Percentiles rank a stretch among this genome's conserved stretches.
phyloP scores from a whole-genome alignment of 1,284 basidiomycete genomes.

The Pseudozyma pruni region DNA sequence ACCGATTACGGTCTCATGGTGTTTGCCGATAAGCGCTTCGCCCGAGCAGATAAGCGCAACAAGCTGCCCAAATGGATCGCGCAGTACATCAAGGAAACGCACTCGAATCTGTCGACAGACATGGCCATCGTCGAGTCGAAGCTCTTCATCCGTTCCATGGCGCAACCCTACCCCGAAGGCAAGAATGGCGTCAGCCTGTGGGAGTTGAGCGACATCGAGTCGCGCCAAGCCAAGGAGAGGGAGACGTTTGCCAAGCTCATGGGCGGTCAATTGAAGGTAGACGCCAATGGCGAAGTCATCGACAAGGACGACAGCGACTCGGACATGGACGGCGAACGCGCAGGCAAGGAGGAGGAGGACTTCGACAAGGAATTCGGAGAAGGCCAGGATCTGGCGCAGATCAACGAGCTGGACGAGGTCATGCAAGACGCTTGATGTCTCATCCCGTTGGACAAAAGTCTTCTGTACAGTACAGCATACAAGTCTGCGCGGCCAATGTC shows the following conservation, averaged over 20 bases:
- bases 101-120: conserved; percentile 96
- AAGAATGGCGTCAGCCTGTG: conserved; percentile 92
- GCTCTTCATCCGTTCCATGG: conserved; percentile 96
- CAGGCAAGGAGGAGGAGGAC: conserved; percentile 45
- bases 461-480: too few species aligned
- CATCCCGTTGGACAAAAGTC: too few species aligned
- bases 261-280: conserved; percentile 44
- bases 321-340: conserved; percentile 17
- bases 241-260: conserved; percentile 67
- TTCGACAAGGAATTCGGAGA: conserved; percentile 57
- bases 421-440: conserved; percentile 21
- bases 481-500: too few species aligned
- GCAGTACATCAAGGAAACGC: conserved; percentile 92
- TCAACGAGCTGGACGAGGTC: conserved; percentile 21
- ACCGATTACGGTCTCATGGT: conserved; percentile 99
- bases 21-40: conserved; percentile 98
- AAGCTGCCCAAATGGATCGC: conserved; percentile 99
- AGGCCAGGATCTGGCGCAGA: conserved; percentile 33
- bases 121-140: conserved; percentile 97
- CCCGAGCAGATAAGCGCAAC: conserved; percentile 92
- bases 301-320: conserved; percentile 39
- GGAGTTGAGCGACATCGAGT: conserved; percentile 86
- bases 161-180: conserved; percentile 91
- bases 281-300: conserved; percentile 45
- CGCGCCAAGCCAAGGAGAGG: conserved; percentile 81